These are phyloP conservation scores for Didymosphaeria variabile DNA, from an alignment of 2,329 filamentous ascomycete species.

Conservation along the genomic window DNA sequence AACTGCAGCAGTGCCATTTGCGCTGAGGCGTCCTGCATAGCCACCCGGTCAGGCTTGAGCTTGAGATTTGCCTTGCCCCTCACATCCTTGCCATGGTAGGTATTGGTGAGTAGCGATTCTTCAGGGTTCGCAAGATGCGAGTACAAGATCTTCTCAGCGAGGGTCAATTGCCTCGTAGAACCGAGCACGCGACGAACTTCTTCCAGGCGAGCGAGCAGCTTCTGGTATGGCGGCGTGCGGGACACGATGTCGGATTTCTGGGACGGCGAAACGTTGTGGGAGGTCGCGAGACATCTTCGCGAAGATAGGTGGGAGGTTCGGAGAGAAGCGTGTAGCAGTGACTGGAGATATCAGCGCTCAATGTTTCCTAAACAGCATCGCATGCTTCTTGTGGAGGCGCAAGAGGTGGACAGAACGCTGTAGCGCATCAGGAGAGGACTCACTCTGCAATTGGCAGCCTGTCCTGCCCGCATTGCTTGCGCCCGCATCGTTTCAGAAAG, in stretches of 20 bases:
- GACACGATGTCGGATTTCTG: conserved; percentile 55
- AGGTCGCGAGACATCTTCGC: conserved; percentile 45
- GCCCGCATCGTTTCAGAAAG: conserved; percentile 43
- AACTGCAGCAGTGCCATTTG: conserved; percentile 99
- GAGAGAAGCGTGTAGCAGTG: conserved; percentile 33
- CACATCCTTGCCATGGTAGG: conserved; percentile 83
- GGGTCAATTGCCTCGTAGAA: conserved; percentile 71
- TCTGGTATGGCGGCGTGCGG: conserved; percentile 80
- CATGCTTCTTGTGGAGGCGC: neutral
- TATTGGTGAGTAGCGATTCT: conserved; percentile 83
- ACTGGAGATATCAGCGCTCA: conserved; percentile 27
- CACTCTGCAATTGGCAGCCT: conserved; percentile 45
- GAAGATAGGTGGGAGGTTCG: conserved; percentile 23
- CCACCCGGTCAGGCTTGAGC: conserved; percentile 95
- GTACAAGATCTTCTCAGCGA: conserved; percentile 98
- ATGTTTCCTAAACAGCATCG: neutral
- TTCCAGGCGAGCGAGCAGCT: conserved; percentile 78
- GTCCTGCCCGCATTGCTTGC: conserved; percentile 42
- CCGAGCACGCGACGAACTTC: conserved; percentile 80
- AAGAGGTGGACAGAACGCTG: neutral
- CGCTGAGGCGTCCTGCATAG: conserved; percentile 98
- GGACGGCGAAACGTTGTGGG: conserved; percentile 35
- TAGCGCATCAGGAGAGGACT: conserved; percentile 21
- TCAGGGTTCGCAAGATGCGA: conserved; percentile 90
- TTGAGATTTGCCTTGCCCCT: conserved; percentile 92